phyloP scores from a whole-genome alignment of 495 filamentous ascomycete genomes.

The Bryoglossum gracile region DNA sequence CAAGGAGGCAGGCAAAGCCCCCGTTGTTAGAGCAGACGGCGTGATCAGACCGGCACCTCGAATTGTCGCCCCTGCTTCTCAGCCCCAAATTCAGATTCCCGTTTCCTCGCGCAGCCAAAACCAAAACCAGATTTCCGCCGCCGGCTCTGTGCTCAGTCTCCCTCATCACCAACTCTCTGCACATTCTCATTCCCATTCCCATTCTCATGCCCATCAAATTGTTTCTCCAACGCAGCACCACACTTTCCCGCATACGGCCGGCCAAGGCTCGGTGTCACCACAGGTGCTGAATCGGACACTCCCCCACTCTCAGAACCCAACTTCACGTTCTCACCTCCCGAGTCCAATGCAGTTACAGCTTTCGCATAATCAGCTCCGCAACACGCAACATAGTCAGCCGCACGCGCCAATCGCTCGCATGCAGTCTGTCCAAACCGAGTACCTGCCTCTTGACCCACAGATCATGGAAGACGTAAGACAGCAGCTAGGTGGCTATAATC shows the following conservation, averaged over 20 bases:
- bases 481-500: conserved; percentile 16
- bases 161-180: conserved; percentile 9
- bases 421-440: conserved; percentile 20
- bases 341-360: not conserved
- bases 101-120: conserved; percentile 1
- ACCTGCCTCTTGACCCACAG: conserved; percentile 25
- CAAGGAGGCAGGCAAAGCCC: conserved; percentile 66
- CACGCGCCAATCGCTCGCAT: conserved; percentile 15
- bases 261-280: conserved; percentile 21
- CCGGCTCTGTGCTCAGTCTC: conserved; percentile 16
- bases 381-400: conserved; percentile 8
- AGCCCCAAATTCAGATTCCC: not conserved
- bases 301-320: conserved; percentile 7
- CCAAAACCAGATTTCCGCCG: conserved; percentile 18
- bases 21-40: conserved; percentile 31
- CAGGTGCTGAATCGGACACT: conserved; percentile 22
- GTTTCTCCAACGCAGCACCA: no score
- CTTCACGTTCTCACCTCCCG: not conserved
- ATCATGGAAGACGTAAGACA: conserved; percentile 24
- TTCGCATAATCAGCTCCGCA: not conserved
- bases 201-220: no score
- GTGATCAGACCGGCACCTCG: conserved; percentile 11
- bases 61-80: not conserved
- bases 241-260: no score
- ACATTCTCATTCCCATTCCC: no score